Evolutionary conservation across 495 filamentous ascomycete genomes (phyloP), one percentile per base, ranked within the genome.

Genomic region (Penicillium tannophilum): DNA sequence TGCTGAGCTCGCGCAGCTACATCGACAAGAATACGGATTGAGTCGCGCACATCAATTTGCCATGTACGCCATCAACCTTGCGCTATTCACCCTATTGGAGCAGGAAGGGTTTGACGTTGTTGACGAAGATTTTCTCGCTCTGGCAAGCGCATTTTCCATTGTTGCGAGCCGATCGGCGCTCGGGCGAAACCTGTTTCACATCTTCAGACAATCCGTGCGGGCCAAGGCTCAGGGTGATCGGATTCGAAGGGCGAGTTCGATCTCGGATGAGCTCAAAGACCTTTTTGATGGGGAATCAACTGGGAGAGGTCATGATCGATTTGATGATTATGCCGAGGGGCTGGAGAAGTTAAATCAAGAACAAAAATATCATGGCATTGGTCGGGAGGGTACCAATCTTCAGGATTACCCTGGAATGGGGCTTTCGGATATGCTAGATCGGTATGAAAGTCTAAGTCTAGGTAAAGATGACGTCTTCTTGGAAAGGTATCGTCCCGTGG

Each of bases 11-110:
- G 62, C 70, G 2, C 68, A 65, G 19, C 60, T 74, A 2, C 71
- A 78, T 30, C 67, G 71, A 4, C 65, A 67, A 10, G 72, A 79
- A 41, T 78, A 68, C 51, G 74, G 76, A 9, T 57, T 79, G 46
- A 73, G 60, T 26, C 72, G 75, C 26, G 73, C 74, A 6, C 77
- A 80, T 57, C 68, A 74, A 20, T 80, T 77, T 45, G 71, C 76
- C 12, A 63, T 80, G 58, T 80, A 77, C 47, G 75, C 76, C 2
- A 74, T 80, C 52, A 80, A 76, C 35, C 66, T 80, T 12, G 77
- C 76, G 9, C 58, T 80, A 3, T 80, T 79, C 57, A 66, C 70
- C 0, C 54, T 80, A 61, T 56, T 77, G 2, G 72, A 76, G n/a
- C 58, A 62, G 11, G 59, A 63, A 5, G 24, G 56, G 0, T 79